Base-by-base conservation (phyloP, 2,329 filamentous ascomycete genomes). In the Xylariaceae sp. region DNA sequence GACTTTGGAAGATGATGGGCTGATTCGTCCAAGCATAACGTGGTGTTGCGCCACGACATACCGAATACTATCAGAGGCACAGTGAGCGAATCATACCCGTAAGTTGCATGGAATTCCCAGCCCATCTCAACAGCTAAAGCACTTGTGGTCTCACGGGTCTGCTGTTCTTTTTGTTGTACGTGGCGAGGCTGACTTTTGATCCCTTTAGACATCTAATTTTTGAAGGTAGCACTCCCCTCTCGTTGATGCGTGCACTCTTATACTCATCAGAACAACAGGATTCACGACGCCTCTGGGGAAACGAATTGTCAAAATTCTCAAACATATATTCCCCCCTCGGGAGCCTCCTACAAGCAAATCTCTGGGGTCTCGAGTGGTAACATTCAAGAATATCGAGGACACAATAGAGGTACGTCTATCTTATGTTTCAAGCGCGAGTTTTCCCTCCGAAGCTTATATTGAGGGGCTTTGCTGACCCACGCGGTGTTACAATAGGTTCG, bases 301-400 rank as follows among this genome's bases (percentile, higher is more conserved):
- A 54, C 77, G 92, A 13, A 81, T 96, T 12, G 85, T 88, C 36
- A 89, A 94, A 61, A 85, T 97, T 11, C 64, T 98, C 29, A 94
- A 97, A 63, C 90, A 98, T 53, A 68, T 96, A 2, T 98, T 96
- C 56, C 92, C 92, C 5, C 92, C 94, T 0, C 74, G 89, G 38
- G 90, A 96, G 54, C 73, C 78, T 1, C 73, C 80, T 23, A 86
- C 81, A 7, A 74, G 63, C 56, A 83, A 79, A 49, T 71, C 71
- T 23, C 71, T 94, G 14, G 90, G 90, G 31, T 94, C 81, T 54
- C 74, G 92, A 48, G 83, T 98, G 1, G 85, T 98, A 8, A 95
- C 86, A 2, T 95, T 95, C 65, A 88, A 90, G 62, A 96, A 95
- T 54, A 85, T 92, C 38, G 88, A 95, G 50, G 88, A 97, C 44